phyloP scores from a whole-genome alignment of 2,329 filamentous ascomycete species.

The Aphanocladium album region DNA sequence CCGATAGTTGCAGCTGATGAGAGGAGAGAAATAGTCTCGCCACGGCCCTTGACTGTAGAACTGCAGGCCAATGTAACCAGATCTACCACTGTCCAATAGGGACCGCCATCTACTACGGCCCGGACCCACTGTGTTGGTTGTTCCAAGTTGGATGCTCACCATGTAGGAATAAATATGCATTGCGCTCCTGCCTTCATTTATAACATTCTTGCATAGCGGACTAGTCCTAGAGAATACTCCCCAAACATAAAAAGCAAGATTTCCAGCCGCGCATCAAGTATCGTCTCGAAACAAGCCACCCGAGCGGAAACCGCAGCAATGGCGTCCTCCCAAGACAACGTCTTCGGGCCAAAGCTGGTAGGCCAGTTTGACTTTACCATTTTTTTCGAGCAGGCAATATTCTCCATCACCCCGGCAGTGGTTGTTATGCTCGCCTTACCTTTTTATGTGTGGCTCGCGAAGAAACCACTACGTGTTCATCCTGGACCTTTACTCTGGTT shows the following conservation, averaged over 20 bases:
- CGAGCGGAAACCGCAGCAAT: background rate
- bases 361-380: background rate
- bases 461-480: background rate
- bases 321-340: background rate
- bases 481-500: slow-evolving; percentile 16
- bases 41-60: no score
- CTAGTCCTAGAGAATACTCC: no score
- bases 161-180: no score
- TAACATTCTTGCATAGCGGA: no score
- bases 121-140: background rate
- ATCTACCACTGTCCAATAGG: no score
- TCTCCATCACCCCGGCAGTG: background rate
- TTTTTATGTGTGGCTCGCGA: background rate
- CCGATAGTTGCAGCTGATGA: no score
- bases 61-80: no score
- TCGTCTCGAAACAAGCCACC: no score
- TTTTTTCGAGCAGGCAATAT: background rate
- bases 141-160: background rate
- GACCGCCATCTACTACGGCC: background rate
- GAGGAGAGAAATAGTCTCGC: no score
- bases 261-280: no score
- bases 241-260: no score
- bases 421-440: background rate
- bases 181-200: no score
- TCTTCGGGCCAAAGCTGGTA: background rate